Conservation (phyloP, 176 grass and related monocot genomes). For the Triticum timopheevii region DNA sequence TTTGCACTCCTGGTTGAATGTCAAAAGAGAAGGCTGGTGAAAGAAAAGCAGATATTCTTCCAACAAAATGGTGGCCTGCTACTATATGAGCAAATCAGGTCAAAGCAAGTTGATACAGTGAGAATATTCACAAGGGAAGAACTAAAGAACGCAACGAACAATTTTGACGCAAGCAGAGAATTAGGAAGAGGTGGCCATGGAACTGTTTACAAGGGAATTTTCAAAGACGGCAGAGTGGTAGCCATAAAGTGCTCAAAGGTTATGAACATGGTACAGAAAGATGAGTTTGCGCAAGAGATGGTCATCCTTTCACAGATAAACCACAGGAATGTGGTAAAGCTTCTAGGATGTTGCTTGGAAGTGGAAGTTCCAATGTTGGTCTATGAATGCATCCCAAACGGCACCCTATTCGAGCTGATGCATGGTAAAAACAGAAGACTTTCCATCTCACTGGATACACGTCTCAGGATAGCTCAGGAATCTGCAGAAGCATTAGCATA, state of each 20-base stretch:
- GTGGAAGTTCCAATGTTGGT: slow-evolving; percentile 41
- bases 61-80: slow-evolving; percentile 36
- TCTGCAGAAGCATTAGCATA: slow-evolving; percentile 33
- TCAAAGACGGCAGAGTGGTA: slow-evolving; percentile 33
- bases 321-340: slow-evolving; percentile 29
- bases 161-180: slow-evolving; percentile 31
- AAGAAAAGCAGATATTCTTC: neutral
- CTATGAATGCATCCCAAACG: slow-evolving; percentile 34
- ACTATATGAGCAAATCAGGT: slow-evolving; percentile 44
- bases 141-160: slow-evolving; percentile 29
- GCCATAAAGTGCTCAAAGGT: slow-evolving; percentile 43
- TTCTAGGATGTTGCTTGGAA: slow-evolving; percentile 36
- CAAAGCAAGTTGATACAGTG: slow-evolving; percentile 42
- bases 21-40: neutral
- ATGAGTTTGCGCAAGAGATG: slow-evolving; percentile 40
- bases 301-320: slow-evolving; percentile 42
- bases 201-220: slow-evolving; percentile 30
- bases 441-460: slow-evolving; percentile 10
- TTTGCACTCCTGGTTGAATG: neutral
- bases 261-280: slow-evolving; percentile 18
- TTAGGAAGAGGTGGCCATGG: slow-evolving; percentile 24
- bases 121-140: slow-evolving; percentile 40
- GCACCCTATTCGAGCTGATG: slow-evolving; percentile 29
- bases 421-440: neutral
- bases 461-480: slow-evolving; percentile 30